A percentile compares a stretch with the other conserved stretches of the same genome.
These are phyloP conservation scores for barley (Hordeum vulgare) DNA, from an alignment of 176 grass and related monocot genomes.

Conservation along the genomic window MorexV3_pseudomolecules_assembly NC_058523.1:100547463-100547962, in stretches of 20 bases:
- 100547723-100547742: slow-evolving; percentile 83
- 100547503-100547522: background rate
- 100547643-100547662: background rate
- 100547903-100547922: slow-evolving; percentile 67
- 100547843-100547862: slow-evolving; percentile 40
- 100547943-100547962: background rate
- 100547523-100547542: background rate
- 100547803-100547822: background rate
- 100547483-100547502: background rate
- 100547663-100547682: background rate
- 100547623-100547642: background rate
- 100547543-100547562: background rate
- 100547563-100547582: background rate
- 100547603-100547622: background rate
- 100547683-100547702: slow-evolving; percentile 76
- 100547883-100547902: slow-evolving; percentile 87
- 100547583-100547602: background rate
- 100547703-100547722: slow-evolving; percentile 84
- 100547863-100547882: slow-evolving; percentile 87
- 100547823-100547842: background rate
- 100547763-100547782: slow-evolving; percentile 35
- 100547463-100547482: background rate
- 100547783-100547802: background rate
- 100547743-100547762: slow-evolving; percentile 88
- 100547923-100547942: slow-evolving; percentile 4